Evolutionary conservation across 2,329 filamentous ascomycete species (phyloP), one percentile per base, ranked within the genome.

Genomic region (Fusarium avenaceum): DNA sequence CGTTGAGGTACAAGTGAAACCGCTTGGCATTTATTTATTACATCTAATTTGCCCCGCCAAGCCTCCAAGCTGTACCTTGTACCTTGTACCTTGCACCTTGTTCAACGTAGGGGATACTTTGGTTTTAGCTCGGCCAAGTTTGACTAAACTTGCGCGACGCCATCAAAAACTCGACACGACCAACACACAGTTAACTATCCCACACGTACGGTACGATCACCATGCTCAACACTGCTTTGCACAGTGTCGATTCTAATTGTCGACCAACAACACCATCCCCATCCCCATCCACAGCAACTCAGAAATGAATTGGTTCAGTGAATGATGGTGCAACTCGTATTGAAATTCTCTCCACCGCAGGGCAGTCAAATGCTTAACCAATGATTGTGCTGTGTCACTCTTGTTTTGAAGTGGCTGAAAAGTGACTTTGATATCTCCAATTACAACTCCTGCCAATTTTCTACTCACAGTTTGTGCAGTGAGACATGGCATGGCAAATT

Each of bases 1-100:
- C 59, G 61, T 44, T 59, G 54, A 53, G 38, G 38, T 43, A 38
- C 42, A 51, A 64, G 58, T 64, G 46, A 64, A 64, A 64, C 61
- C 51, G 28, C 61, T 64, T 64, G 61, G 61, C 61, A 58, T 51
- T n/a, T 20, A 58, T 51, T n/a, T 20, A 30, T 39, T 30, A 20
- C 52, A 33, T 58, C 40, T 17, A 64, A 51, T 58, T 42, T 52
- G 40, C 52, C 61, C 59, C 61, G 22, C 61, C 28, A 43, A 38
- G 42, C 24, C 33, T 35, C 17, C 44, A 24, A 13, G 6, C 39
- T 61, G 59, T 62, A 55, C 33, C 39, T 42, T 38, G 19, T 26
- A 47, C 51, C 52, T 44, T 61, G 59, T 62, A 62, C 33, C 39
- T 42, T 38, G 19, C 32, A 47, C 59, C 52, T 64, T 51, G 59